These are phyloP conservation scores for Sporothrix variecibatus DNA, from an alignment of 2,329 filamentous ascomycete species.

Conservation along the genomic window DNA sequence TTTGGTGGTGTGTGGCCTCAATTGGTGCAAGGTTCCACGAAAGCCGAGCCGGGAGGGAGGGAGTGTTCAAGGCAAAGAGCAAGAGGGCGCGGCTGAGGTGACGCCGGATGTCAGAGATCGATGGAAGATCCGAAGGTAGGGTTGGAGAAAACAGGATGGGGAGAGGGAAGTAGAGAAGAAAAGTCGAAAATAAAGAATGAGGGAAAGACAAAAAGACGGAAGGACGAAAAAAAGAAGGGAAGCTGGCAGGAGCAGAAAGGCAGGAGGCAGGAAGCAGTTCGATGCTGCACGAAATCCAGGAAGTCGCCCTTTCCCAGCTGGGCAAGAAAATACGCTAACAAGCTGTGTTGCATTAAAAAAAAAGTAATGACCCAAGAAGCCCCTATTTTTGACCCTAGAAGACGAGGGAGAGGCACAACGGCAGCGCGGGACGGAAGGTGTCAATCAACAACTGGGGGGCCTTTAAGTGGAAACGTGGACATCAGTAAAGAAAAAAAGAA, in stretches of 20 bases:
- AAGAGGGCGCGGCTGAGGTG: not conserved
- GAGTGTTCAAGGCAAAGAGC: not conserved
- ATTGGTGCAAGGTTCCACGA: constrained; percentile 6
- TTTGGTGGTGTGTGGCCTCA: constrained; percentile 3
- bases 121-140: not conserved
- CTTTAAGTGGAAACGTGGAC: not conserved
- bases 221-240: constrained; percentile 17
- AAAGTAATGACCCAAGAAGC: not conserved
- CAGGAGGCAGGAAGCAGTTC: not conserved
- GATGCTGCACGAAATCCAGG: constrained; percentile 2
- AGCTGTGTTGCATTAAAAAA: constrained; percentile 5
- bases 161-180: not conserved
- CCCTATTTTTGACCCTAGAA: constrained; percentile 8
- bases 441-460: not conserved
- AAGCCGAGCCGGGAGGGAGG: not conserved
- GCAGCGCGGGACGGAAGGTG: constrained; percentile 1
- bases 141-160: not conserved
- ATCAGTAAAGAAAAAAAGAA: not conserved
- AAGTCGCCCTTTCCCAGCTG: constrained; percentile 7
- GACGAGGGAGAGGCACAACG: not conserved
- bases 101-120: not conserved
- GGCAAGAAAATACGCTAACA: constrained; percentile 8
- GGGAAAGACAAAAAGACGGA: not conserved
- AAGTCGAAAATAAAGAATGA: not conserved
- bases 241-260: not conserved